A percentile compares a stretch with the other conserved stretches of the same genome.
Conservation (phyloP, 176 grass and related monocot genomes). For the Thalia dealbata region DNA sequence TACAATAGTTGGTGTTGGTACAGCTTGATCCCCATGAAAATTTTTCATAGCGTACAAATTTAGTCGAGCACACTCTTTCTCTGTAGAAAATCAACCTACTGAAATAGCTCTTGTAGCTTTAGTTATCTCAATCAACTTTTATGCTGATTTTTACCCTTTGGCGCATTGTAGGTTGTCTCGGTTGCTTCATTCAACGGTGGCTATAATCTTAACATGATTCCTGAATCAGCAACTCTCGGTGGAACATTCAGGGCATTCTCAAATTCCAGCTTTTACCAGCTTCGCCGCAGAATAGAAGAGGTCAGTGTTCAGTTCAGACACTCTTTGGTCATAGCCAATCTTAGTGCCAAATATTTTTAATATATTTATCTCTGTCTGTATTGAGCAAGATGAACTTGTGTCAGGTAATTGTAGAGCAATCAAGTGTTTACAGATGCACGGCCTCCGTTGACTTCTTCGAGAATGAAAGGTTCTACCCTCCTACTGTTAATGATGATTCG, state of each 20-base stretch:
- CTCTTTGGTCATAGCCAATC: too few relatives aligned
- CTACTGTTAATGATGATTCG: slow-evolving; percentile 63
- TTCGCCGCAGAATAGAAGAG: slow-evolving; percentile 88
- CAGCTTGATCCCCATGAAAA: too few relatives aligned
- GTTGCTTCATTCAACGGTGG: slow-evolving; percentile 40
- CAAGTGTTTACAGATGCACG: slow-evolving; percentile 56
- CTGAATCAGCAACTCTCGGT: slow-evolving; percentile 31
- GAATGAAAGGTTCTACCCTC: slow-evolving; percentile 91
- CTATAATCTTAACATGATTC: slow-evolving; percentile 1
- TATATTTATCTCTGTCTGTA: not conserved
- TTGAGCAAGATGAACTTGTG: not conserved
- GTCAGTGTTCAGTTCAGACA: slow-evolving; percentile 11
- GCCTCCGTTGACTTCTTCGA: slow-evolving; percentile 83
- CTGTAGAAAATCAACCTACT: too few relatives aligned
- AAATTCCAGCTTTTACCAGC: slow-evolving; percentile 80
- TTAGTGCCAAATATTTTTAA: too few relatives aligned
- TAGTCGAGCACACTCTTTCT: too few relatives aligned
- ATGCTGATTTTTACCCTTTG: not conserved
- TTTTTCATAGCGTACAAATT: too few relatives aligned
- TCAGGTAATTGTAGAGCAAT: slow-evolving; percentile 62
- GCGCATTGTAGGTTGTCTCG: slow-evolving; percentile 53
- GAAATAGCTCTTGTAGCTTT: not conserved
- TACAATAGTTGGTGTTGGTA: too few relatives aligned
- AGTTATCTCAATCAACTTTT: too few relatives aligned
- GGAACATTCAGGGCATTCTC: slow-evolving; percentile 95